Conservation (phyloP, 805 yeast genomes). For the Kluyveromyces siamensis region DNA sequence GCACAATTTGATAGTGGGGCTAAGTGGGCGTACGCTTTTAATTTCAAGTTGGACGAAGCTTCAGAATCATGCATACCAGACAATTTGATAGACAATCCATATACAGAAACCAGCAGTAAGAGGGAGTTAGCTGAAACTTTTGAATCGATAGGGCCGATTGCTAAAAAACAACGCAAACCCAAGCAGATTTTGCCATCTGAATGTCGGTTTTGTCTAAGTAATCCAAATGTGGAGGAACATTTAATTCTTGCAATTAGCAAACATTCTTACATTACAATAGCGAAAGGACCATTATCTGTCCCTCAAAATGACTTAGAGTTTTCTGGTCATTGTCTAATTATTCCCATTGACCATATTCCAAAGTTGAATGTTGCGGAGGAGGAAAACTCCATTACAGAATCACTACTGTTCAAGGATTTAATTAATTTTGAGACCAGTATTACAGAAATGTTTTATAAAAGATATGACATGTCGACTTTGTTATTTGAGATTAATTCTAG, state of each 20-base stretch:
- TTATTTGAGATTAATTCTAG: conserved; percentile 62
- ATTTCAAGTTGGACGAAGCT: conserved; percentile 25
- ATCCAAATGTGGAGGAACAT: conserved; percentile 68
- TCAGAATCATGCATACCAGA: conserved; percentile 13
- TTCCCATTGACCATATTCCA: conserved; percentile 71
- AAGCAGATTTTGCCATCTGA: conserved; percentile 40
- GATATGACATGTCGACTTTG: conserved; percentile 41
- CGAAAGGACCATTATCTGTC: conserved; percentile 75
- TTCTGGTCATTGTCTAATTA: conserved; percentile 74
- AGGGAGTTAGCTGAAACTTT: conserved; percentile 7
- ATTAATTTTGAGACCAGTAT: conserved; percentile 38
- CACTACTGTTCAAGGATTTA: conserved; percentile 38
- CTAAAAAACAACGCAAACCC: conserved; percentile 3
- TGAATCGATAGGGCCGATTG: background rate
- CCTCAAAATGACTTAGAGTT: conserved; percentile 42
- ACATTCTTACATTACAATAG: conserved; percentile 58
- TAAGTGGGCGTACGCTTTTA: conserved; percentile 75
- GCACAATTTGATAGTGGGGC: conserved; percentile 45
- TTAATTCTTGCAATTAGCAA: conserved; percentile 72
- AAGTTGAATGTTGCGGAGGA: conserved; percentile 26
- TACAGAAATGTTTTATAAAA: conserved; percentile 37
- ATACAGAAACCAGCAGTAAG: conserved; percentile 3
- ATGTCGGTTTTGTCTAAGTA: conserved; percentile 80
- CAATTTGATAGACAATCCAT: conserved; percentile 29
- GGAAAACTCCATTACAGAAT: conserved; percentile 19